Evolutionary conservation across 2,329 filamentous ascomycete species (phyloP), one percentile per base, ranked within the genome.

Genomic region (Penicillium polonicum): DNA sequence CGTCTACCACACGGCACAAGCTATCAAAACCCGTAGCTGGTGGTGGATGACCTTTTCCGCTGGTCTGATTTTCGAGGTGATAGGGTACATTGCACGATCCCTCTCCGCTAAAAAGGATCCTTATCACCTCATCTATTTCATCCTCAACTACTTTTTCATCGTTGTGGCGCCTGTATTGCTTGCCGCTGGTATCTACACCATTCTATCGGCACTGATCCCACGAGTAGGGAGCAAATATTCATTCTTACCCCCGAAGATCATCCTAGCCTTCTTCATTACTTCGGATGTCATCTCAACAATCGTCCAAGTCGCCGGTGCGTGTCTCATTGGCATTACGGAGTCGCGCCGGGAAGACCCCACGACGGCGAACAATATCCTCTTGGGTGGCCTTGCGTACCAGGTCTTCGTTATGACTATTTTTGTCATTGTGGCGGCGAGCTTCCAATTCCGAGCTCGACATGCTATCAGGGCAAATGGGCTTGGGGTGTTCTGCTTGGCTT

Each of bases 131-230:
- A 62, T 59, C 41, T 62, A 61, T 29, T 62, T 62, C n/a, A 52
- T 62, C 13, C 50, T 62, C 19, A 60, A 61, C 17, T 62, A 62
- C 33, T 62, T 62, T 43, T 62, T 62, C 38, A 59, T 62, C 33
- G 60, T 61, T 10, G 60, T 60, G 19, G 57, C 60, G 12, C 60
- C 60, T 17, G 60, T 61, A 6, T 58, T 61, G 13, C 50, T 61
- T 17, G 60, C 54, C 3, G 60, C 60, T 2, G 60, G 60, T 15
- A 48, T 61, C 19, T 61, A 61, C 19, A 61, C 60, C 7, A 54
- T 62, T 39, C 49, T 62, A n/a, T 62, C 60, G 1, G 59, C 52
- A 9, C 39, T 62, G 15, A 62, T 62, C 27, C 39, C 59, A 7
- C 42, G 59, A 50, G 29, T 62, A 10, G 60, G 60, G 7, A 46